Percentiles rank a stretch among this genome's conserved stretches.
phyloP scores from a whole-genome alignment of 306 rosid genomes.

The Astragalus glycyphyllos region DNA sequence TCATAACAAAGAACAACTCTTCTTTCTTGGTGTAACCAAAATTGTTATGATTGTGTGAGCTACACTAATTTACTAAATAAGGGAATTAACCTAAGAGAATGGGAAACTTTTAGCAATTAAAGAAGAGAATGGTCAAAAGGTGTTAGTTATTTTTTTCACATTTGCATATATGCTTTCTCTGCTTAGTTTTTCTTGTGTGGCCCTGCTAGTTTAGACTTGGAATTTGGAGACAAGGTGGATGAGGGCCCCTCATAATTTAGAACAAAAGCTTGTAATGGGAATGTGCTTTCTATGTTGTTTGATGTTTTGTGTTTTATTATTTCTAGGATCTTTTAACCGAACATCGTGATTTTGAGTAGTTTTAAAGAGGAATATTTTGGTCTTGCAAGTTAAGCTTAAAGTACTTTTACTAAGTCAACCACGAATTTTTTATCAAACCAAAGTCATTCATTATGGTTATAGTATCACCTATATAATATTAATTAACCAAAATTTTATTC shows the following conservation, averaged over 20 bases:
- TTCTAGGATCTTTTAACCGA: not conserved
- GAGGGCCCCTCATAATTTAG: slow-evolving; percentile 13
- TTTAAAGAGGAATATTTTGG: not conserved
- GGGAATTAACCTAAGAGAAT: not conserved
- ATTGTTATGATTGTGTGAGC: slow-evolving; percentile 25
- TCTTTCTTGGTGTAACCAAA: slow-evolving; percentile 12
- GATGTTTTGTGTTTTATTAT: slow-evolving; percentile 16
- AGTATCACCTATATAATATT: too few species aligned
- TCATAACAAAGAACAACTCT: not conserved
- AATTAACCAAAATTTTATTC: too few species aligned
- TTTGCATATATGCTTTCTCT: slow-evolving; percentile 42
- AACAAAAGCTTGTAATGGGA: slow-evolving; percentile 26
- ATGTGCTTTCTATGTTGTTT: not conserved
- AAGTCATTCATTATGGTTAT: too few species aligned
- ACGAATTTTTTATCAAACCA: not conserved
- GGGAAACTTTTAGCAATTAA: not conserved
- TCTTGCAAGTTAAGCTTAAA: not conserved
- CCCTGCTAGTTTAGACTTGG: slow-evolving; percentile 30
- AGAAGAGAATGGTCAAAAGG: slow-evolving; percentile 57
- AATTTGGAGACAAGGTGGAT: slow-evolving; percentile 28
- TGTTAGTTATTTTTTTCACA: slow-evolving; percentile 30
- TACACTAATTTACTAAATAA: slow-evolving; percentile 32
- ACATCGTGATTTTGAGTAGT: not conserved
- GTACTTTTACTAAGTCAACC: too few species aligned
- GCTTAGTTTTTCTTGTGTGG: slow-evolving; percentile 31